Percentiles rank a stretch among this genome's conserved stretches.
Evolutionary conservation across 306 rosid genomes (phyloP).

Genomic region (Casuarina glauca): DNA sequence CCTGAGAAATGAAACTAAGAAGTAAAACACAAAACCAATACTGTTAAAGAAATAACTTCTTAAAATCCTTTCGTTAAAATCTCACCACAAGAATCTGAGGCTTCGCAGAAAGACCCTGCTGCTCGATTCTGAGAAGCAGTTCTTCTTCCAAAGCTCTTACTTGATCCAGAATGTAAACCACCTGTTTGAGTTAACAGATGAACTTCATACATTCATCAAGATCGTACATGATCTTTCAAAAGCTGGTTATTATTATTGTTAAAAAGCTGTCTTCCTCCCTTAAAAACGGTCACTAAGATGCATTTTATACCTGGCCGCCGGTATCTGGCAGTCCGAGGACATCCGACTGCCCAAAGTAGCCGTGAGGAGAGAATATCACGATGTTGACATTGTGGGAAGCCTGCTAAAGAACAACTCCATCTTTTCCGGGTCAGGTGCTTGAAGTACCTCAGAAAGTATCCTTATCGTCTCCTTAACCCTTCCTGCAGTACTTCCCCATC

Average conservation of each 20-base stretch:
- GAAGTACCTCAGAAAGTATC: constrained; percentile 69
- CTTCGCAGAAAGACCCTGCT: constrained; percentile 73
- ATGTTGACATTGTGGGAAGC: constrained; percentile 72
- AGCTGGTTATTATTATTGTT: background rate
- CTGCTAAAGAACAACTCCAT: constrained; percentile 64
- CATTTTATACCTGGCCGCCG: constrained; percentile 81
- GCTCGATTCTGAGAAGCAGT: constrained; percentile 63
- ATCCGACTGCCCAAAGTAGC: constrained; percentile 91
- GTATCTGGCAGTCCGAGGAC: constrained; percentile 98
- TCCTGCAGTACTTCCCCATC: constrained; percentile 86
- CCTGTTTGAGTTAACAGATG: constrained; percentile 34
- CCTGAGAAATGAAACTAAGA: constrained; percentile 35
- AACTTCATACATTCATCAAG: background rate
- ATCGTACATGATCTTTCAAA: too few species aligned
- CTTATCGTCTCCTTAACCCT: constrained; percentile 73
- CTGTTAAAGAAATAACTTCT: background rate
- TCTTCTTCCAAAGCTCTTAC: constrained; percentile 86
- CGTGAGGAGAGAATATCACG: constrained; percentile 84
- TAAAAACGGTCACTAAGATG: background rate
- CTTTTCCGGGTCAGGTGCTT: constrained; percentile 78
- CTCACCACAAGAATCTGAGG: constrained; percentile 91
- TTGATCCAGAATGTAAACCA: constrained; percentile 92
- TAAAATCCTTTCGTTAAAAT: background rate
- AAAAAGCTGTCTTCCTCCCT: too few species aligned
- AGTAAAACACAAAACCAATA: background rate